Base-by-base conservation (phyloP, 1,139 yeast genomes). In the Geotrichum klebahnii region DNA sequence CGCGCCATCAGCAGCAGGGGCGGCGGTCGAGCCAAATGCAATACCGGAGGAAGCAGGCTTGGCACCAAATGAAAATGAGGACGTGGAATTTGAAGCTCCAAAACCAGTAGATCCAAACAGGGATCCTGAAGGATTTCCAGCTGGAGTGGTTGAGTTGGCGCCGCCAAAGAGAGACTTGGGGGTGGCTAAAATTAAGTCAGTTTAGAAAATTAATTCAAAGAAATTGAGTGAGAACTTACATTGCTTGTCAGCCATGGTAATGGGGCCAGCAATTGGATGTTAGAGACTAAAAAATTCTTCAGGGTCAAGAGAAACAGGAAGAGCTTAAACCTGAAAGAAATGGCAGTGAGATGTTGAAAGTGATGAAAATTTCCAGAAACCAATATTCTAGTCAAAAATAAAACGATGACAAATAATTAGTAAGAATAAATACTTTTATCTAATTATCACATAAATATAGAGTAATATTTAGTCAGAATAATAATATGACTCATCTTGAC, bases 21-120 rank as follows among this genome's bases (percentile, higher is more conserved):
- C 29, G 32, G 54, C 23, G 22, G 40, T 28, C 22, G 42, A 20
- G 28, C 48, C 50, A 22, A 43, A 47, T 14, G 47, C 17, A 14
- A 46, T 33, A 5, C 36, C 48, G 17, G 64, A 56, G 41, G 56
- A 62, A 29, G 57, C 61, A 20, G 60, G 62, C 46, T 58, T 37
- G 8, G 40, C 20, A 19, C 48, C 54, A 26, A 44, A 49, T 8
- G 46, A 29, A 17, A 45, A 36, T 23, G 44, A 42, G 9, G 35
- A 24, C 6, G 36, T 28, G 16, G 44, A 3, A 14, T 8, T 39
- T 5, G 24, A 9, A 16, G n/a, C n/a, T n/a, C 46, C 39, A 43
- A 43, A 43, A 10, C 35, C 40, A 36, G 46, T 17, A 16, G 41
- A 34, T 10, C 39, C 46, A 19, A 33, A 33, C 23, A 26, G 24